Percentiles rank a stretch among this genome's conserved stretches.
phyloP scores from a whole-genome alignment of 495 filamentous ascomycete species.

The Talaromyces ruber region DNA sequence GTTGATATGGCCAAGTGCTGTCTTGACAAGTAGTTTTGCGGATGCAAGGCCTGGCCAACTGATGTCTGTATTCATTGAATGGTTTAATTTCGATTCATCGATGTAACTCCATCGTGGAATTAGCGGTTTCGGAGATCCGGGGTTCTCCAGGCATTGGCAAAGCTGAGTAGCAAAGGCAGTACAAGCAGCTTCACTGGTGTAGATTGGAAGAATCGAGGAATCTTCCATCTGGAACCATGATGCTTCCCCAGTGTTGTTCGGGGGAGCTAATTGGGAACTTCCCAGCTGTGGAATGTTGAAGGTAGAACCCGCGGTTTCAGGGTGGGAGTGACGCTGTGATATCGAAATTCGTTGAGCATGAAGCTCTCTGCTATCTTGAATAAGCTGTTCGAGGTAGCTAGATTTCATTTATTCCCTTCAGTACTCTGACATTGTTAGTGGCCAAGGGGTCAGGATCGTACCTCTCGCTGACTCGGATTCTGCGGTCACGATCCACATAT shows the following conservation, averaged over 20 bases:
- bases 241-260: slow-evolving; percentile 28
- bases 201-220: slow-evolving; percentile 34
- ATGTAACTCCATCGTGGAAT: slow-evolving; percentile 35
- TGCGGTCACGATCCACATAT: slow-evolving; percentile 31
- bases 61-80: slow-evolving; percentile 22
- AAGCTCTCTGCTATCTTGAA: slow-evolving; percentile 30
- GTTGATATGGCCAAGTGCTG: slow-evolving; percentile 32
- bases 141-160: slow-evolving; percentile 31
- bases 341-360: slow-evolving; percentile 25
- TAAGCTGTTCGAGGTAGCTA: slow-evolving; percentile 29
- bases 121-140: slow-evolving; percentile 25
- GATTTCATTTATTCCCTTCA: background rate
- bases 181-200: slow-evolving; percentile 37
- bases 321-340: slow-evolving; percentile 15
- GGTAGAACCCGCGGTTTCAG: background rate
- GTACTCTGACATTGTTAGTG: slow-evolving; percentile 2
- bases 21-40: slow-evolving; percentile 31
- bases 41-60: slow-evolving; percentile 33
- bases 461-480: slow-evolving; percentile 38
- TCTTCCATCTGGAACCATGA: slow-evolving; percentile 38
- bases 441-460: slow-evolving; percentile 10
- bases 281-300: background rate
- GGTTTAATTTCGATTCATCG: slow-evolving; percentile 24
- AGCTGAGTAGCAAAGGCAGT: slow-evolving; percentile 40
- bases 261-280: slow-evolving; percentile 13